Base-by-base conservation (phyloP, 306 rosid genomes). In the Senna tora region DNA sequence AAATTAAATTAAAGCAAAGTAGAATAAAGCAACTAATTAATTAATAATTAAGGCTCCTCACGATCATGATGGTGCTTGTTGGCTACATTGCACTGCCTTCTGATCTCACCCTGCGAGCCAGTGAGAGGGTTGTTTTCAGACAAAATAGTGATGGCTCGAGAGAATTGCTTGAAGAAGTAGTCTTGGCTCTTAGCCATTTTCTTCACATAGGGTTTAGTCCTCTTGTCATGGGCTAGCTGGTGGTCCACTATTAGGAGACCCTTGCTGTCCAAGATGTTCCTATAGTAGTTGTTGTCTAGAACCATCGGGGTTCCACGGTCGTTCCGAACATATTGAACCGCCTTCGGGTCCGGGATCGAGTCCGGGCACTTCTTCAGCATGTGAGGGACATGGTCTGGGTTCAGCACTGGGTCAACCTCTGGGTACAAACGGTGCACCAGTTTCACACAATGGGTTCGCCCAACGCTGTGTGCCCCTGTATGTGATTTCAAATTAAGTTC, bases 101-200 rank as follows among this genome's bases (percentile, higher is more conserved):
- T 82, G 81, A 94, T 84, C 90, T 94, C 99, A 43, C 97, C 97
- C 82, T 89, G 77, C 0, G 85, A 54, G 30, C 99, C 99, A 15
- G 97, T 94, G 16, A 94, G 92, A 75, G 99, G 99, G 70, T 91
- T 94, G 85, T 94, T 94, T 67, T 94, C 99, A 41, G 99, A 94
- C 36, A 94, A 92, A 20, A 84, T 55, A 52, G 92, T 39, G 50
- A 94, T 85, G 65, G 99, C 99, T 72, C 84, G 85, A 0, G 96
- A 82, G 20, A 94, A 91, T 57, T 94, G 85, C 86, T 84, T 89
- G 85, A 89, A 91, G 90, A 91, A 94, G 73, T 91, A 94, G 76
- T 82, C 89, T 60, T 94, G 95, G 75, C 85, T 94, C 74, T 94
- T 94, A 36, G 98, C 98, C 98, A 94, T 94, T 66, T 91, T 94